Evolutionary conservation across 257 asterid species (phyloP).

Genomic region (Vinca minor): DNA sequence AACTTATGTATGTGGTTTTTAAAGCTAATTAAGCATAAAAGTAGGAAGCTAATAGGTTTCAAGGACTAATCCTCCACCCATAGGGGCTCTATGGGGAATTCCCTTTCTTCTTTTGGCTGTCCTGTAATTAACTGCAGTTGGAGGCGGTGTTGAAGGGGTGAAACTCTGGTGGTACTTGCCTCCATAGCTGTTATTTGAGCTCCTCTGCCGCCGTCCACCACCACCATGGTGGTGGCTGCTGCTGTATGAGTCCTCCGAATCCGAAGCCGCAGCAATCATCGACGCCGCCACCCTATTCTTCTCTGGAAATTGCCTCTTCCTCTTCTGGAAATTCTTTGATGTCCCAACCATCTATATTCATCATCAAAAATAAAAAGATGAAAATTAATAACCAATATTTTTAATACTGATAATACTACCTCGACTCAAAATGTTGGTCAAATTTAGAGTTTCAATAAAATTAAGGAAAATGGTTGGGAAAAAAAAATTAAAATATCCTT

Average conservation of each 20-base stretch:
- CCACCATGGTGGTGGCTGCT: slow-evolving; percentile 37
- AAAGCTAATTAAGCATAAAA: slow-evolving; percentile 14
- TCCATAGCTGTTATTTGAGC: no score
- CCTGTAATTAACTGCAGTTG: slow-evolving; percentile 42
- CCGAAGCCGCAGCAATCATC: slow-evolving; percentile 22
- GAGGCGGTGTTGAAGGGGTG: slow-evolving; percentile 76
- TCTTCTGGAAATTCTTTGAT: slow-evolving; percentile 37
- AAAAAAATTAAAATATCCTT: no score
- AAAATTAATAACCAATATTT: background rate
- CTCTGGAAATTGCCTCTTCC: slow-evolving; percentile 25
- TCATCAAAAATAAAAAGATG: background rate
- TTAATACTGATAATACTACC: background rate
- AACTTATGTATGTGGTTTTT: slow-evolving; percentile 8
- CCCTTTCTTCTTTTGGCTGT: slow-evolving; percentile 79
- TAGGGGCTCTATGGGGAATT: slow-evolving; percentile 83
- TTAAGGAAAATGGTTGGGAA: no score
- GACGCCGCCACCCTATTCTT: slow-evolving; percentile 19
- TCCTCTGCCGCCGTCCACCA: no score
- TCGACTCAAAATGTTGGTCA: no score
- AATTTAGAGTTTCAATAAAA: no score
- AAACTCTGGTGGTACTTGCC: no score
- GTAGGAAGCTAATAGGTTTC: slow-evolving; percentile 36
- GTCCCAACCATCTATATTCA: slow-evolving; percentile 72
- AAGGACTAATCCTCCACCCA: slow-evolving; percentile 41
- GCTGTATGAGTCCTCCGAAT: slow-evolving; percentile 56